Conservation (phyloP, 2,329 filamentous ascomycete species). For the Macrophomina tecta region DNA sequence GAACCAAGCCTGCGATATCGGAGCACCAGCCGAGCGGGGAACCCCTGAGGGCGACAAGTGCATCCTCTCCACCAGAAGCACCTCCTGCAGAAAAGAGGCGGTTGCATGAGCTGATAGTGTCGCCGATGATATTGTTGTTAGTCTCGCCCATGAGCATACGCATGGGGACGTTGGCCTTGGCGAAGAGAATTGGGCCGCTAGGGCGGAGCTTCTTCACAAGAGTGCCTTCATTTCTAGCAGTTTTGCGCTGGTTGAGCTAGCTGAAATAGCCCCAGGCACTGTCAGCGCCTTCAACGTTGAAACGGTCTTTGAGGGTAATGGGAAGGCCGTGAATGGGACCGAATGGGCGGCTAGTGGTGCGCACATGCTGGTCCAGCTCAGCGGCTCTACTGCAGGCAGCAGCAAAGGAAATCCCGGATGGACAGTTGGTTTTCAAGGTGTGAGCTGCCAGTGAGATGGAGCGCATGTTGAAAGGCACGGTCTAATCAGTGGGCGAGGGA, state of each 20-base stretch:
- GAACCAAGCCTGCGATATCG: slow-evolving; percentile 35
- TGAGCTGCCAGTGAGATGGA: not conserved
- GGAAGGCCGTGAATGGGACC: slow-evolving; percentile 48
- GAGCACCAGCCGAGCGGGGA: slow-evolving; percentile 35
- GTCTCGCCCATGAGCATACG: slow-evolving; percentile 64
- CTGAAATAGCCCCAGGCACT: slow-evolving; percentile 60
- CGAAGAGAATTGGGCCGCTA: slow-evolving; percentile 59
- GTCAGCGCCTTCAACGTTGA: slow-evolving; percentile 50
- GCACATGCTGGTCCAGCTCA: slow-evolving; percentile 32
- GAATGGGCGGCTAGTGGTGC: slow-evolving; percentile 34
- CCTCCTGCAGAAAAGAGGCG: slow-evolving; percentile 54
- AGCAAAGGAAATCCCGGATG: slow-evolving; percentile 47
- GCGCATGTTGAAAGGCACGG: not conserved
- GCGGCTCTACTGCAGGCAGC: slow-evolving; percentile 41
- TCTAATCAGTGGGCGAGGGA: slow-evolving; percentile 3
- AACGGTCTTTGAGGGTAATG: slow-evolving; percentile 49
- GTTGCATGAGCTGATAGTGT: slow-evolving; percentile 55
- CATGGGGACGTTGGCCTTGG: slow-evolving; percentile 59
- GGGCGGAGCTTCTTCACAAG: slow-evolving; percentile 57
- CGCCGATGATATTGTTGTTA: slow-evolving; percentile 58
- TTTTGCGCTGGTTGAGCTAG: not conserved
- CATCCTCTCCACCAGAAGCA: slow-evolving; percentile 41
- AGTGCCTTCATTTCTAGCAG: slow-evolving; percentile 50
- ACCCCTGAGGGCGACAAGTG: slow-evolving; percentile 34
- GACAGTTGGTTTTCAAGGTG: slow-evolving; percentile 29